Evolutionary conservation across 179 eudicot genomes (phyloP), one percentile per base, ranked within the genome.

Genomic region (Vitellaria paradoxa): DNA sequence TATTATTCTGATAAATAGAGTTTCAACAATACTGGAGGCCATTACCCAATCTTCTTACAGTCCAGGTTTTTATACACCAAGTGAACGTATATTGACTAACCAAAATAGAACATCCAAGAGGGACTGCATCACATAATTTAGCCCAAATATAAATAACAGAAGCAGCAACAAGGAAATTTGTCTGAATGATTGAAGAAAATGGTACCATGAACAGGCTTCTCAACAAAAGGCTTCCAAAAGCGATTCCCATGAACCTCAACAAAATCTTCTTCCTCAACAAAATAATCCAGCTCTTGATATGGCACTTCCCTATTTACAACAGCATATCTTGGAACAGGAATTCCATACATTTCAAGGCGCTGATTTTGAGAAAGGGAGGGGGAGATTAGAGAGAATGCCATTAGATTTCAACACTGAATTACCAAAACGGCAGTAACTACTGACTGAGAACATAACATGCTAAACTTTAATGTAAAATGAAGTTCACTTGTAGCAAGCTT

Each of bases 221-320:
- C 99, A 80, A 96, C 99, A 87, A 96, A 96, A 70, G 99, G 99
- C 90, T 96, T 96, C 87, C 91, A 93, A 69, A 96, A 89, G 53
- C 94, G 96, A 73, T 85, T 86, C 49, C 99, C 99, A 56, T 84
- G 93, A 72, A 96, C 99, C 81, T 91, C 94, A 76, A 93, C 94
- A 86, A 88, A 96, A 86, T 96, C 99, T 75, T 92, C 99, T 83
- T 89, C 99, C 86, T 96, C 99, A 60, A 85, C 77, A 86, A 96
- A 96, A 83, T 89, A 92, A 86, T 96, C 98, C 80, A 96, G 79
- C 80, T 93, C 98, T 89, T 93, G 91, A 82, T 77, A 87, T 21
- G 97, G 94, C 61, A 30, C 79, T 75, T 88, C 97, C 81, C 99
- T 86, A 79, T 93, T 93, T 70, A 96, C 97, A 69, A 93, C 89